Base-by-base conservation (phyloP, 2,329 filamentous ascomycete genomes). In the Alternaria metachromatica region DNA sequence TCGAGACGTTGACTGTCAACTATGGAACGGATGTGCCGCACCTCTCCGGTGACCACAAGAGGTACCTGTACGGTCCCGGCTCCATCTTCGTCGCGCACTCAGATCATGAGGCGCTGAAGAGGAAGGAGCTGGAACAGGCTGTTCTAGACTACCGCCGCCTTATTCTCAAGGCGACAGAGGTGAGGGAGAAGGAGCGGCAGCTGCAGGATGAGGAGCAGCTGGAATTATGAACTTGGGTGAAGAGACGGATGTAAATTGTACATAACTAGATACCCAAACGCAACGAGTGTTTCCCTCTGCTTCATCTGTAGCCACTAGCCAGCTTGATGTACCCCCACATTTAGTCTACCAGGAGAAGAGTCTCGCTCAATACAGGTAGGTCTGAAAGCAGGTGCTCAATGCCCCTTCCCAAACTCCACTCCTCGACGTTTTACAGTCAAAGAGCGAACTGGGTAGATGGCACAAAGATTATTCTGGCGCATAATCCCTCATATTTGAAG, bases 11-110 rank as follows among this genome's bases (percentile, higher is more conserved):
- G 54, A 90, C 92, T 0, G 92, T 94, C 49, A 97, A 97, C 78
- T 98, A 98, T 75, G 95, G 94, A 11, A 98, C 96, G 1, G 95
- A 98, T 79, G 90, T 97, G 21, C 92, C 94, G 2, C 90, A 93
- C 72, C 80, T 97, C 48, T 81, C 87, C 30, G 89, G 92, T 11
- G 84, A 89, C 57, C 88, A 93, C 68, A 89, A 86, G 80, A 82
- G 84, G 61, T 90, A 89, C 78, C 75, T 89, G n/a, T 89, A 89
- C 71, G 87, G 87, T 0, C 87, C 87, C 2, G 87, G 87, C 1
- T 90, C 84, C 64, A 97, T 98, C 65, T 84, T 96, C 41, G 93
- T 97, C 26, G 95, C 95, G 6, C 95, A 98, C 77, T 92, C 90
- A 1, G 90, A 93, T 68, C 86, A 96, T 71, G 95, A 97, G 82